A percentile compares a stretch with the other conserved stretches of the same genome.
Evolutionary conservation across 345 rosid species (phyloP).

Genomic region (Acer yangbiense): DNA sequence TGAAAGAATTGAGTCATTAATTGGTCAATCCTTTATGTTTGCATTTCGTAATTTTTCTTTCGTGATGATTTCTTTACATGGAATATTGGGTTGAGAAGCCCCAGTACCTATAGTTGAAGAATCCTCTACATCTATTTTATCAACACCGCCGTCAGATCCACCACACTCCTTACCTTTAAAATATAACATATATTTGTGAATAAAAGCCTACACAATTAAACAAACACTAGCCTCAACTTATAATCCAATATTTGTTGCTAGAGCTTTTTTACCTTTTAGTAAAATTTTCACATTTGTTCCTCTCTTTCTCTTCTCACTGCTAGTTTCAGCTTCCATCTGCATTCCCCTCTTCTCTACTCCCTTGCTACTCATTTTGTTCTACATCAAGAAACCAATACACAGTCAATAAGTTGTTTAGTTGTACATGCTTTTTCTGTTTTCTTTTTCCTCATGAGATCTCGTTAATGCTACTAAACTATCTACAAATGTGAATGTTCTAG

Average conservation of each 20-base stretch:
- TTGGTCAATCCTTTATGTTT: not conserved
- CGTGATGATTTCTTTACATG: not conserved
- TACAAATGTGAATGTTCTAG: no score
- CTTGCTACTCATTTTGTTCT: no score
- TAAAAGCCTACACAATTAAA: not conserved
- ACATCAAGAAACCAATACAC: no score
- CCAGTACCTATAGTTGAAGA: not conserved
- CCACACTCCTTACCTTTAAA: not conserved
- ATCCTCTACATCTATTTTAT: not conserved
- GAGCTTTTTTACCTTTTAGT: not conserved
- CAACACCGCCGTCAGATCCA: not conserved
- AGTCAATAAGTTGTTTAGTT: no score
- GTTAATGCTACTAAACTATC: no score
- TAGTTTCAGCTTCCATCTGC: not conserved
- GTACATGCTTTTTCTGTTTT: no score
- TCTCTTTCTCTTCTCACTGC: conserved; percentile 6
- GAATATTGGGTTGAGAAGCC: not conserved
- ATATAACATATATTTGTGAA: not conserved
- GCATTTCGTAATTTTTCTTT: no score
- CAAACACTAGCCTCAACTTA: not conserved
- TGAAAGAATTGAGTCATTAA: no score
- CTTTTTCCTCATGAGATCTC: no score
- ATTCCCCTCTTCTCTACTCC: no score
- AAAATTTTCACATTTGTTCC: not conserved
- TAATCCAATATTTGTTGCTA: no score